Conservation (phyloP, 306 rosid genomes). For the Heteromeles arbutifolia region DNA sequence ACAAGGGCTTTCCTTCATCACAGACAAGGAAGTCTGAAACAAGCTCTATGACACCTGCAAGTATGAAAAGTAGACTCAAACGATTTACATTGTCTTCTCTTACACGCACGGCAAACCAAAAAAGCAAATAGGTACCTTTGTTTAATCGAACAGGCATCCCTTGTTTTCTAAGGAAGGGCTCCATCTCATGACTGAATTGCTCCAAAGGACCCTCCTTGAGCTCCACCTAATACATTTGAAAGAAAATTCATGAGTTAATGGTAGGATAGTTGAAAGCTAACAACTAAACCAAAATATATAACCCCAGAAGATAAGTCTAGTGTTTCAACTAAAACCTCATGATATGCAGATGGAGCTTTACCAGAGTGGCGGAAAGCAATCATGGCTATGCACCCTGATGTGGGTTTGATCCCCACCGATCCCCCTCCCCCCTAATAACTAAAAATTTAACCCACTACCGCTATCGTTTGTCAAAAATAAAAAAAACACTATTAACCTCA, state of each 20-base stretch:
- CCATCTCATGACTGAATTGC: constrained; percentile 94
- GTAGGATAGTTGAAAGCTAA: not conserved
- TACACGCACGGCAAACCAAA: not conserved
- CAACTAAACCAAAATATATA: not conserved
- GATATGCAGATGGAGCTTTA: too few species aligned
- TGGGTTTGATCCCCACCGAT: too few species aligned
- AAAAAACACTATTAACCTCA: not conserved
- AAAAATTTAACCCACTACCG: too few species aligned
- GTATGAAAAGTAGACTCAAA: not conserved
- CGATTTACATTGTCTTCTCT: not conserved
- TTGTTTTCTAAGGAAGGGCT: constrained; percentile 86
- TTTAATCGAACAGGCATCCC: constrained; percentile 96
- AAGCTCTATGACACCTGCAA: constrained; percentile 89
- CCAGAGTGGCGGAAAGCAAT: too few species aligned
- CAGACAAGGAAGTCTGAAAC: constrained; percentile 78
- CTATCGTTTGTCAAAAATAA: too few species aligned
- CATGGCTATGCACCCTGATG: too few species aligned
- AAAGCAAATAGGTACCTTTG: constrained; percentile 47
- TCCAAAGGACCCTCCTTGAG: constrained; percentile 93
- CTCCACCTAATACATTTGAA: constrained; percentile 54
- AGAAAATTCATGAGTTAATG: not conserved
- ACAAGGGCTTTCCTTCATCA: constrained; percentile 84
- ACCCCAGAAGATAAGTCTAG: not conserved
- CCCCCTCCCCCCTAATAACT: too few species aligned
- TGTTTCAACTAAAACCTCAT: not conserved